Evolutionary conservation across 352 stramenopile species (phyloP), one percentile per base, ranked within the genome.

Genomic region (Phytophthora litchii): DNA sequence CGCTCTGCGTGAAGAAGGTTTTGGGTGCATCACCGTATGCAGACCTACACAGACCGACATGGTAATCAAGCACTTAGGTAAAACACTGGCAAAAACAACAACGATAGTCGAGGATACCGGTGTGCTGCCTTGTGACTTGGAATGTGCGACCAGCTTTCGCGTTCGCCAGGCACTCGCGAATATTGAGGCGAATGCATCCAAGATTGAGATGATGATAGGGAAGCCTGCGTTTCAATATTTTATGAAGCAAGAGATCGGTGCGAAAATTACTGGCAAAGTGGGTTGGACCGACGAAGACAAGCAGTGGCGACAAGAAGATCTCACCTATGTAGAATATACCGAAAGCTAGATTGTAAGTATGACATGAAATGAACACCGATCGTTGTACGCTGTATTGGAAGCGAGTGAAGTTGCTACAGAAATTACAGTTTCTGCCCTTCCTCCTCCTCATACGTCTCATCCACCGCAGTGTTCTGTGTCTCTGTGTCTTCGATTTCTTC

Each of bases 81-180:
- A 83, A 57, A 72, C 81, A 12, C 65, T 87, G 23, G 54, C 72
- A 14, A 85, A 85, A 36, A 70, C 64, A 6, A 88, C 76, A 9
- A 91, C 73, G 17, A 83, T 92, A 32, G 78, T 89, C 21, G 80
- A 92, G 32, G 80, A 92, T 44, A 89, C 70, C 1, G 80, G 80
- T 6, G 80, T 92, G 9, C 43, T 92, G 14, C 75, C 79, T 0
- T 87, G 74, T 27, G 77, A 91, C 11, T 67, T 92, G 20, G 83
- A 91, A 47, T 70, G 79, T 12, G 77, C 83, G 0, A 88, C 83
- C 13, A 86, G 75, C 47, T 87, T 88, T 47, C 77, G 83, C 4
- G 75, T 86, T 27, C 76, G 83, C 13, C 74, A 89, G 31, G 66
- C 73, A 38, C 64, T 92, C 25, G 49, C 49, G 0, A 54, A 78